These are phyloP conservation scores for Agaricus subrufescens DNA, from an alignment of 768 basidiomycete species.

Conservation along the genomic window DNA sequence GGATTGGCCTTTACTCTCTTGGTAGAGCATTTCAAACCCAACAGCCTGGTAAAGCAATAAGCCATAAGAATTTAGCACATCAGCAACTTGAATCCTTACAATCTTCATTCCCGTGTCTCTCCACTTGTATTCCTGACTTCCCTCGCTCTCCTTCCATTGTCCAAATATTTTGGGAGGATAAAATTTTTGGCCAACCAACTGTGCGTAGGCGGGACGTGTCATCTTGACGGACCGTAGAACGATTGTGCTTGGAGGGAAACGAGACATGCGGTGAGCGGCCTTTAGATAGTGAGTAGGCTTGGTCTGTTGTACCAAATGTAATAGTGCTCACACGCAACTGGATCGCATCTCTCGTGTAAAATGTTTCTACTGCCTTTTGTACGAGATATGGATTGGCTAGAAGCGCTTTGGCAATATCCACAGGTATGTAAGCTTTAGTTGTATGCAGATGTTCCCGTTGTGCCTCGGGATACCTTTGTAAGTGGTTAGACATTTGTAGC, in stretches of 20 bases:
- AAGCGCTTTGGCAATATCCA: conserved; percentile 74
- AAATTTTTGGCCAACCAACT: conserved; percentile 87
- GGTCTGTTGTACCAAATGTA: neutral
- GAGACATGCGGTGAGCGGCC: conserved; percentile 86
- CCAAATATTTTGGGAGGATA: conserved; percentile 90
- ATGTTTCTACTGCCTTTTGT: conserved; percentile 85
- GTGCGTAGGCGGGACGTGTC: conserved; percentile 93
- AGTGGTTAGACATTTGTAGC: neutral
- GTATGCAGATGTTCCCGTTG: conserved; percentile 65
- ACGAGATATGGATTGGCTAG: conserved; percentile 59
- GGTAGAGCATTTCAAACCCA: conserved; percentile 96
- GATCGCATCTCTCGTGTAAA: conserved; percentile 91
- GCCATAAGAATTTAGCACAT: neutral
- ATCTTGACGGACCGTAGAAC: conserved; percentile 62
- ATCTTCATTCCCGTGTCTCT: conserved; percentile 92
- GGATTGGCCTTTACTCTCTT: conserved; percentile 67
- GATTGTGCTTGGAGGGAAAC: conserved; percentile 74
- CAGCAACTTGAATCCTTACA: conserved; percentile 33
- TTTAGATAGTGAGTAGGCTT: conserved; percentile 23
- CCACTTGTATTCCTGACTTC: conserved; percentile 68
- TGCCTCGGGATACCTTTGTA: conserved; percentile 63
- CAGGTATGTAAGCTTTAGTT: conserved; percentile 76
- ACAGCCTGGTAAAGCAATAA: conserved; percentile 53
- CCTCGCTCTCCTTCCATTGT: conserved; percentile 59
- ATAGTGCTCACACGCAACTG: conserved; percentile 70